These are phyloP conservation scores for Lipomyces mesembrius DNA, from an alignment of 805 yeast genomes.

Conservation along the genomic window DNA sequence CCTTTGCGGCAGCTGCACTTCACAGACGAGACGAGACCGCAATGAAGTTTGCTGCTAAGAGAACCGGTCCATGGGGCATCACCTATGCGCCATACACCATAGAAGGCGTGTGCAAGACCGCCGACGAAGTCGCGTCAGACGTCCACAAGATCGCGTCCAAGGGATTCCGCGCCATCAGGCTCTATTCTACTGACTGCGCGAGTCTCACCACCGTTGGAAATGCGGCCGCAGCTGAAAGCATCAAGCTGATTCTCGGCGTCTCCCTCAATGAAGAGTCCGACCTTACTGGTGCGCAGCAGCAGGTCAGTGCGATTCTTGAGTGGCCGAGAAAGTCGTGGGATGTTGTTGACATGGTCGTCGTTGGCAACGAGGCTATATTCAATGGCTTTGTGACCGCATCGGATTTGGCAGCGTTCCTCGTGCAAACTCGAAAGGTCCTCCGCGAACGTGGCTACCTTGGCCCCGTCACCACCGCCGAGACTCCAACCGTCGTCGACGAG, in stretches of 20 bases:
- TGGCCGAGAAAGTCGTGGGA: slow-evolving; percentile 58
- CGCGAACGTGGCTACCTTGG: slow-evolving; percentile 75
- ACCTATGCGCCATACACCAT: slow-evolving; percentile 64
- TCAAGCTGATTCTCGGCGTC: slow-evolving; percentile 84
- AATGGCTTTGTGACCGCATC: slow-evolving; percentile 63
- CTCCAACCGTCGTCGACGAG: slow-evolving; percentile 69
- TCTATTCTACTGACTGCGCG: slow-evolving; percentile 88
- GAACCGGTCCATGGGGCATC: slow-evolving; percentile 41
- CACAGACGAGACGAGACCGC: slow-evolving; percentile 18
- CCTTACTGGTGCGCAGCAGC: slow-evolving; percentile 58
- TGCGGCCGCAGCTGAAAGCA: slow-evolving; percentile 40
- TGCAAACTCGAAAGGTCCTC: slow-evolving; percentile 62
- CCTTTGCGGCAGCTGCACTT: slow-evolving; percentile 53
- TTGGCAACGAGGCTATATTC: slow-evolving; percentile 87
- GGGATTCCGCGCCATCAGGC: slow-evolving; percentile 69
- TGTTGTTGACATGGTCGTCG: slow-evolving; percentile 71
- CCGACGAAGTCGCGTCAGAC: slow-evolving; percentile 60
- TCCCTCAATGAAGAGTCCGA: slow-evolving; percentile 66
- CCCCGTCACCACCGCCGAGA: slow-evolving; percentile 80
- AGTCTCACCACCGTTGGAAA: slow-evolving; percentile 58
- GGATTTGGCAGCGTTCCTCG: slow-evolving; percentile 67
- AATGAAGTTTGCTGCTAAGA: slow-evolving; percentile 10
- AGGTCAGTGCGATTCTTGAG: slow-evolving; percentile 60
- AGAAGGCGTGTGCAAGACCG: slow-evolving; percentile 63
- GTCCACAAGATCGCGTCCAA: slow-evolving; percentile 59